Percentiles rank a stretch among this genome's conserved stretches.
Conservation (phyloP, 2,329 filamentous ascomycete genomes). For the Neoscytalidium dimidiatum region DNA sequence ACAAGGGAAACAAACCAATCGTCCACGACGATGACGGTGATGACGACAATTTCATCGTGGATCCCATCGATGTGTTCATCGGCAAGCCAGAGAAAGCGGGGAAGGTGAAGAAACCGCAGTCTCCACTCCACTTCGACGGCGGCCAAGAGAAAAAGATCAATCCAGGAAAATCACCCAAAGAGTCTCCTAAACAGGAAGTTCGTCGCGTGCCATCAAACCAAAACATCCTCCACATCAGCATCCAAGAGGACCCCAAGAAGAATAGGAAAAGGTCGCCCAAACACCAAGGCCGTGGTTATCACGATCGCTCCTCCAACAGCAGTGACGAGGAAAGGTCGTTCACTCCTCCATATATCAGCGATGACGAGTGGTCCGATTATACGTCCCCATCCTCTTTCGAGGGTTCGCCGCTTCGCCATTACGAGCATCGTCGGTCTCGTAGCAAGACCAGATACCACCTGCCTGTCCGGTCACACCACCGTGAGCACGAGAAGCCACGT, state of each 20-base stretch:
- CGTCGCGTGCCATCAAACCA: background rate
- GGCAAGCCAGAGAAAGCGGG: background rate
- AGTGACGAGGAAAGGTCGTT: background rate
- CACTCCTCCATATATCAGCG: background rate
- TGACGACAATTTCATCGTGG: background rate
- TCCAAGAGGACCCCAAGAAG: background rate
- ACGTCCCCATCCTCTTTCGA: background rate
- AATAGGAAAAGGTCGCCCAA: background rate
- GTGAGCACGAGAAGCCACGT: constrained; percentile 1
- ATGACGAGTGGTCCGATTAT: background rate
- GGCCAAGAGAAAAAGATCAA: background rate
- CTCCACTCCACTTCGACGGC: background rate
- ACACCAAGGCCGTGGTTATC: background rate
- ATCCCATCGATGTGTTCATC: background rate
- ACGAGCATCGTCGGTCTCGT: background rate
- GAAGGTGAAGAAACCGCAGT: background rate
- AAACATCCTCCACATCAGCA: constrained; percentile 1
- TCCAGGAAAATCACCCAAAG: background rate
- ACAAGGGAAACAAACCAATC: background rate
- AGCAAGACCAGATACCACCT: background rate
- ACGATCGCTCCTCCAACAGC: background rate
- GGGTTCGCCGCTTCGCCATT: background rate
- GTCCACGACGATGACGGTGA: background rate
- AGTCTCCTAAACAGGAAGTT: background rate
- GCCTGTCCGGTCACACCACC: background rate